phyloP scores from a whole-genome alignment of 495 filamentous ascomycete species.

The Penicillium longicatenatum region DNA sequence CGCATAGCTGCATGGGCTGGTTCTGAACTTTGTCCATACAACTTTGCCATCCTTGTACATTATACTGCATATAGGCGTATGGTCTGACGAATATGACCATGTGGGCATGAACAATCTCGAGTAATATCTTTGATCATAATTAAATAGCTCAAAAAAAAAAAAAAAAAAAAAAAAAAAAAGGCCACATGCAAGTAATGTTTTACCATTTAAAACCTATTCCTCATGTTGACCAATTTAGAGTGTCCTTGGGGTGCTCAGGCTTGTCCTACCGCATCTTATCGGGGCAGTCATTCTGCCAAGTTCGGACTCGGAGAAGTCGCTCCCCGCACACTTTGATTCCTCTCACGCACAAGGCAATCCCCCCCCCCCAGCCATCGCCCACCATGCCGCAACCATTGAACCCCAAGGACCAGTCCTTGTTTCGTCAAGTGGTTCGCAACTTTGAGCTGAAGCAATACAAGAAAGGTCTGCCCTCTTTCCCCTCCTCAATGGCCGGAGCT shows the following conservation, averaged over 20 bases:
- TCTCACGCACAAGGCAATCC: constrained; percentile 40
- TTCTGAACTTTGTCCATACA: background rate
- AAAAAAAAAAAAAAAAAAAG: background rate
- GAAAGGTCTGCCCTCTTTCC: constrained; percentile 58
- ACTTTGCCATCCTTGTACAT: background rate
- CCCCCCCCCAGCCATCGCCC: constrained; percentile 31
- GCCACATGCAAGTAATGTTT: background rate
- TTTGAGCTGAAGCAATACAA: constrained; percentile 99
- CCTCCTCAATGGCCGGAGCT: constrained; percentile 1
- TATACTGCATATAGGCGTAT: constrained; percentile 10
- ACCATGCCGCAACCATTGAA: constrained; percentile 80
- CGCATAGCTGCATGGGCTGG: constrained; percentile 9
- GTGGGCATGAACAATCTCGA: constrained; percentile 4
- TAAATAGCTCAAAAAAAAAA: background rate
- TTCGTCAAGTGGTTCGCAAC: constrained; percentile 88
- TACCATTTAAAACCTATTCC: no score
- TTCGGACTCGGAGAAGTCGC: constrained; percentile 35
- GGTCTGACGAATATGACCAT: background rate
- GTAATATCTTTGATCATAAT: background rate
- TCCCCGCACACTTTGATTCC: constrained; percentile 49
- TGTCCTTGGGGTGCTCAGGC: background rate
- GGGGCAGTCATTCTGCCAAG: constrained; percentile 29
- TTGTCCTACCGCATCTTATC: constrained; percentile 27
- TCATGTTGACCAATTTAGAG: background rate
- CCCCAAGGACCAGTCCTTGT: constrained; percentile 90